Evolutionary conservation across 208 protist genomes (phyloP), one percentile per base, ranked within the genome.

Genomic region (Zelonia costaricensis): DNA sequence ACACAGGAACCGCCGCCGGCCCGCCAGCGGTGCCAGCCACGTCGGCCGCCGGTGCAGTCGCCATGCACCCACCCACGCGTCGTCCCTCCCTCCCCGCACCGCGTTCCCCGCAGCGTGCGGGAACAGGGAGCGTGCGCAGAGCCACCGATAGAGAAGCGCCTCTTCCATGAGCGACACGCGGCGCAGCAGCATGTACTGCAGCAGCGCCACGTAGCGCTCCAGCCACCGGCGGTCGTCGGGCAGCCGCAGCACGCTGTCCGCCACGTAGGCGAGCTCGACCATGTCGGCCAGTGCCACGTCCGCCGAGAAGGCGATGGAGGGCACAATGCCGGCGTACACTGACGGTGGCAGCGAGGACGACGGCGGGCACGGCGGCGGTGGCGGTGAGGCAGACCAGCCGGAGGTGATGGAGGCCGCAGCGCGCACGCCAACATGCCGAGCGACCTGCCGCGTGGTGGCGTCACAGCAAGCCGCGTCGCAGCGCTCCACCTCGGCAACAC

Each of bases 131-230:
- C 46, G 44, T 16, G 42, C 47, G 30, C 39, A 56, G 0, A 70
- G 57, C 16, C 35, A 5, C 0, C 54, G 40, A 38, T 76, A 64
- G 22, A 76, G 27, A 0, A 48, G 59, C 20, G 46, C 62, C 64
- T 86, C 80, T 60, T 82, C 71, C 49, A 80, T 72, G 47, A 73
- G 20, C 16, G 74, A 71, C n/a, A 80, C 44, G 9, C 80, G 71
- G 7, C 80, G 64, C 30, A 86, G 62, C 20, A 86, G 16, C 4
- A 65, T 44, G 57, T 82, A 86, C 36, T 74, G 74, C 8, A 82
- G 49, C 12, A 86, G 38, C 0, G 44, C n/a, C 16, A 44, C 39
- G 20, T 74, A 65, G 4, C 80, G 75, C 4, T 56, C 28, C 25
- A 80, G 51, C 72, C 64, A 74, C 33, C 18, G 13, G 1, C 27